Conservation (phyloP, 1,284 basidiomycete genomes). For the Vanrija sp. region DNA sequence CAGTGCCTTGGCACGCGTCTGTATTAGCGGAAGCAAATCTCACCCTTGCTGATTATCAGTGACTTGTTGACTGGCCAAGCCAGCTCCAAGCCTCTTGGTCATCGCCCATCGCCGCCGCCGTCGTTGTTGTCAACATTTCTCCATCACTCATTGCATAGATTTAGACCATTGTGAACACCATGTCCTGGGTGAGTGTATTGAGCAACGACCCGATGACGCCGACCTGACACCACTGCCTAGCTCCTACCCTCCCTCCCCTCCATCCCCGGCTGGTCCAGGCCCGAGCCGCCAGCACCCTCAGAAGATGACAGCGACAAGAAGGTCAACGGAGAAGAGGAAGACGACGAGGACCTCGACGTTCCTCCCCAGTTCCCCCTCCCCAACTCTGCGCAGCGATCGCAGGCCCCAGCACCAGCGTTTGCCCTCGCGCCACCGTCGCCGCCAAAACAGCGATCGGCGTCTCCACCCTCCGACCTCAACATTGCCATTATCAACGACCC, state of each 20-base stretch:
- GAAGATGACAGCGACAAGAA: neutral
- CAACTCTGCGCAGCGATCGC: constrained; percentile 72
- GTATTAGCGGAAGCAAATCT: too few relatives aligned
- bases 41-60: too few relatives aligned
- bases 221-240: neutral
- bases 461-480: constrained; percentile 37
- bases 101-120: too few relatives aligned
- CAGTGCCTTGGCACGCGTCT: too few relatives aligned
- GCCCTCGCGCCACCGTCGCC: constrained; percentile 56
- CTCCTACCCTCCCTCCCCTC: constrained; percentile 8
- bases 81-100: too few relatives aligned
- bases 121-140: constrained; percentile 1
- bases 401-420: constrained; percentile 40
- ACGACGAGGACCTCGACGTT: constrained; percentile 61
- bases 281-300: neutral
- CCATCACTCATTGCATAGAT: neutral
- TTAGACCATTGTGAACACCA: neutral
- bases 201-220: too few relatives aligned
- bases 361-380: constrained; percentile 80
- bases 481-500: constrained; percentile 40
- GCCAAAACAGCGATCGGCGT: constrained; percentile 57
- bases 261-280: constrained; percentile 8
- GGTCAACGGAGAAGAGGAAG: constrained; percentile 42
- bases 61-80: too few relatives aligned
- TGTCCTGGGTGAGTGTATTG: constrained; percentile 11